phyloP scores from a whole-genome alignment of 179 eudicot species.

The Silene coronaria region DNA sequence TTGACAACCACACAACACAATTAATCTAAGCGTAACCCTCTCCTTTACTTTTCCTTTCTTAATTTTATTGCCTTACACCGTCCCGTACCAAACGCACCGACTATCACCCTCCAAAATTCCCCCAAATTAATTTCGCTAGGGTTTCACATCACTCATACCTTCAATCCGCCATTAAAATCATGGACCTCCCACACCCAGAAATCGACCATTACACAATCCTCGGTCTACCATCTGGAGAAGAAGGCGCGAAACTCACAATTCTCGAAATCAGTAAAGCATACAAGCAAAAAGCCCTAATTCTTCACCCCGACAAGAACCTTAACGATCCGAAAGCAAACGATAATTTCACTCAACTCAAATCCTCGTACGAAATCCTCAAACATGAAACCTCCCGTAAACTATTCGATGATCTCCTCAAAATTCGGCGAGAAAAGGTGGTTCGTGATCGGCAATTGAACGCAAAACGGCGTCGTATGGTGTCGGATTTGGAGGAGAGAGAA shows the following conservation, averaged over 20 bases:
- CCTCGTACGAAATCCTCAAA: conserved; percentile 61
- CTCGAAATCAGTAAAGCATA: conserved; percentile 77
- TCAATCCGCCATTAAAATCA: background rate
- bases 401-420: conserved; percentile 60
- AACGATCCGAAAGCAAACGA: conserved; percentile 64
- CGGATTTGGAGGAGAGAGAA: conserved; percentile 78
- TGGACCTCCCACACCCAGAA: conserved; percentile 21
- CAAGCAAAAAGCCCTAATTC: conserved; percentile 52
- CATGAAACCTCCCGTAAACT: conserved; percentile 59
- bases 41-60: no score
- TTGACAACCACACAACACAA: no score
- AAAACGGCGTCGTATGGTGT: conserved; percentile 69
- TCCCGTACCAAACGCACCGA: no score
- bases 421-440: conserved; percentile 46
- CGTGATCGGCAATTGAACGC: conserved; percentile 53
- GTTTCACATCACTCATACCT: background rate
- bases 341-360: conserved; percentile 52
- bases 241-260: conserved; percentile 50
- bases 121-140: background rate
- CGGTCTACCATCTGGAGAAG: conserved; percentile 77
- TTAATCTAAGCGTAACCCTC: no score
- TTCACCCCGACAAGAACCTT: conserved; percentile 80
- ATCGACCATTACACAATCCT: conserved; percentile 64
- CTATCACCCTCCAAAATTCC: background rate
- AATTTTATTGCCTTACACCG: no score